These are phyloP conservation scores for Lachnellula arida DNA, from an alignment of 2,329 filamentous ascomycete genomes.

Conservation along the genomic window DNA sequence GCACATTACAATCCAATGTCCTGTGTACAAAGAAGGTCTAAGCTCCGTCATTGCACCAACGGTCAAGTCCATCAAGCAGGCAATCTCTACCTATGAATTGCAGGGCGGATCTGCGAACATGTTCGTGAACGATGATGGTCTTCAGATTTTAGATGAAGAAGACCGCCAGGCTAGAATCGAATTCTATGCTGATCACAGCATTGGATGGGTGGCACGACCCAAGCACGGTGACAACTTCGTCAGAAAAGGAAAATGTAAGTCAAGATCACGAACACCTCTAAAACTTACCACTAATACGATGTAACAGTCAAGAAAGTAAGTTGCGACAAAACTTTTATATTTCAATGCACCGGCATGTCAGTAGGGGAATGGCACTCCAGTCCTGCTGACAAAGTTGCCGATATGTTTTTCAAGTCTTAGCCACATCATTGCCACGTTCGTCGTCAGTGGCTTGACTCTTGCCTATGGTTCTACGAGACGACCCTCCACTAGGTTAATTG, in stretches of 20 bases:
- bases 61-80: slow-evolving; percentile 71
- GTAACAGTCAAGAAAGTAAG: slow-evolving; percentile 37
- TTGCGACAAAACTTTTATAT: slow-evolving; percentile 1
- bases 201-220: slow-evolving; percentile 65
- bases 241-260: slow-evolving; percentile 52
- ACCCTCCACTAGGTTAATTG: background rate
- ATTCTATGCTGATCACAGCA: slow-evolving; percentile 64
- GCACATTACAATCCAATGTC: slow-evolving; percentile 78
- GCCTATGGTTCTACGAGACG: background rate
- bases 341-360: background rate
- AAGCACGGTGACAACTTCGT: slow-evolving; percentile 58
- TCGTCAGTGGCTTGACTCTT: slow-evolving; percentile 3
- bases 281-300: background rate
- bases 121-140: slow-evolving; percentile 71
- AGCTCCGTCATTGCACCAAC: slow-evolving; percentile 70
- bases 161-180: slow-evolving; percentile 60
- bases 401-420: background rate
- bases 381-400: background rate
- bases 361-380: too few species aligned
- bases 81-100: slow-evolving; percentile 71
- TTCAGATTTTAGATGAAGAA: slow-evolving; percentile 62
- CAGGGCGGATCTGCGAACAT: slow-evolving; percentile 76
- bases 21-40: slow-evolving; percentile 83
- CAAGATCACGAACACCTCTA: background rate
- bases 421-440: background rate